Percentiles rank a stretch among this genome's conserved stretches.
Conservation (phyloP, 495 filamentous ascomycete genomes). For the Apodospora peruviana region DNA sequence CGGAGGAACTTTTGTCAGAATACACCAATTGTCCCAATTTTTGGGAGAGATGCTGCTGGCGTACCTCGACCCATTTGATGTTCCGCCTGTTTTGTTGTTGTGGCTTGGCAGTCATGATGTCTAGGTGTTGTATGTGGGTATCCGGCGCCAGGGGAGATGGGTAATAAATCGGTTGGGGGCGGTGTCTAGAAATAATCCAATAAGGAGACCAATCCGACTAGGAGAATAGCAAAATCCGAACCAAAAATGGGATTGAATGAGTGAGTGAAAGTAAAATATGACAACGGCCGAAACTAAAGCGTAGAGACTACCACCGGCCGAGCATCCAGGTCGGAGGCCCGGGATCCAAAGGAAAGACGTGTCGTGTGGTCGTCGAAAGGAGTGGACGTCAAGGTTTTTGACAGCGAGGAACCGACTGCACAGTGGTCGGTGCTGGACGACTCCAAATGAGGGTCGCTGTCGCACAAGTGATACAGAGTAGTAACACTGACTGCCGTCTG, state of each 20-base stretch:
- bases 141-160: background rate
- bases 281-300: background rate
- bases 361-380: no score
- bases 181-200: no score
- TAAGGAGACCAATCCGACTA: background rate
- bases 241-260: background rate
- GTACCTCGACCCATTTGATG: slow-evolving; percentile 34
- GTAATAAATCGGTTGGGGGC: background rate
- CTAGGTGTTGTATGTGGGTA: slow-evolving; percentile 9
- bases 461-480: no score
- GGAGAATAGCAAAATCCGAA: background rate
- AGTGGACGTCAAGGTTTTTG: no score
- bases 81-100: slow-evolving; percentile 20
- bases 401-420: no score
- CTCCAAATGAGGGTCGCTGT: no score
- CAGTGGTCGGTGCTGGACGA: no score
- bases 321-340: background rate
- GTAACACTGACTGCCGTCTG: no score
- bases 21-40: no score
- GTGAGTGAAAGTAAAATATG: background rate
- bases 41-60: no score
- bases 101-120: slow-evolving; percentile 1
- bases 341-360: no score
- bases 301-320: background rate
- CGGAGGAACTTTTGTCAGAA: background rate